Base-by-base conservation (phyloP, 1,284 basidiomycete species). In the Rhodotorula sp. region DNA sequence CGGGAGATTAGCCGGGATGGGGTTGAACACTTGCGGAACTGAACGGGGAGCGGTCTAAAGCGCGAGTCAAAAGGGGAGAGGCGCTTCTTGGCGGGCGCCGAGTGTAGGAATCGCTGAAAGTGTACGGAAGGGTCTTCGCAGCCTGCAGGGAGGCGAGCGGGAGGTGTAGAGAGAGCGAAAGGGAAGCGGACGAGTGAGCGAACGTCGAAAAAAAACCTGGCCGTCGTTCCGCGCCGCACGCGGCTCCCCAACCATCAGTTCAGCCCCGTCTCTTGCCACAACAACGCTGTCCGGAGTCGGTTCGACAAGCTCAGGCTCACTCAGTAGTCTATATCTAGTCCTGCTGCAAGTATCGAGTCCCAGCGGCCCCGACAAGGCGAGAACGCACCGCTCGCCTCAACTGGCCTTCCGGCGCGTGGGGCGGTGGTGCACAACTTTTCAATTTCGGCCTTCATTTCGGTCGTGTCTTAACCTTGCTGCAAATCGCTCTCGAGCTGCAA, bases 131-230 rank as follows among this genome's bases (percentile, higher is more conserved):
- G 8, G 38, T 43, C 50, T 52, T 52, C 50, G 50, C 50, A 52
- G 50, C 50, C 50, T 52, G n/a, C 50, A 21, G n/a, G n/a, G 50
- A 52, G 50, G 50, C 50, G 50, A n/a, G 50, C 50, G 50, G 50
- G 50, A n/a, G 12, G 38, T 52, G 21, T 26, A 52, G 50, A 26
- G 50, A 52, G 50, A n/a, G 21, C 12, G 50, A 52, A 15, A 52
- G n/a, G n/a, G 50, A 52, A 12, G 38, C 38, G 38, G 38, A 43
- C 38, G 34, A 38, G 34, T 38, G 34, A 38, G 5, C 34, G 38
- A 43, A 43, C 38, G 38, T 43, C 38, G 38, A 43, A 43, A 43
- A 43, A 43, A 43, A 43, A 5, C 34, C 12, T 43, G 38, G 10
- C 12, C 38, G 12, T 43, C 38, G 38, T 43, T 43, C 38, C 38